phyloP scores from a whole-genome alignment of 2,329 filamentous ascomycete species.

The Fusarium oxysporum region DNA sequence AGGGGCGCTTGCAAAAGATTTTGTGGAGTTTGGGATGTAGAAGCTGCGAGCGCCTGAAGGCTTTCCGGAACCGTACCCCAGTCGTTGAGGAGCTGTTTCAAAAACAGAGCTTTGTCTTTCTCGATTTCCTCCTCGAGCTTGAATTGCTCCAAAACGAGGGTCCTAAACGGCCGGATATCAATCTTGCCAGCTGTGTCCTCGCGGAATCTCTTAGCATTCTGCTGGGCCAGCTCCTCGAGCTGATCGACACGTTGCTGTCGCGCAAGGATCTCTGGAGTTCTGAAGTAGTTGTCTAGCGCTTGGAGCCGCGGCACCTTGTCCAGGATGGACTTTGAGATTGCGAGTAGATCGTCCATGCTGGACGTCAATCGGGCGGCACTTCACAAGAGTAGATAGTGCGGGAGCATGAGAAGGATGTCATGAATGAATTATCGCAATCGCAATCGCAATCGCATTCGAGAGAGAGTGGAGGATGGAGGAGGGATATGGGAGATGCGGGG shows the following conservation, averaged over 20 bases:
- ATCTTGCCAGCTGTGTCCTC: slow-evolving; percentile 2
- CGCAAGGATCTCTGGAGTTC: not conserved
- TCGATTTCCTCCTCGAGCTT: not conserved
- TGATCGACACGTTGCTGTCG: not conserved
- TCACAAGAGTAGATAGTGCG: not conserved
- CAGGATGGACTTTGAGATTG: not conserved
- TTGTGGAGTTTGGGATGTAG: not conserved
- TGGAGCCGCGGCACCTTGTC: slow-evolving; percentile 35
- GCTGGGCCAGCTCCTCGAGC: not conserved
- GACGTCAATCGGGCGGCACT: not conserved
- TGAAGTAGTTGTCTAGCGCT: slow-evolving; percentile 35
- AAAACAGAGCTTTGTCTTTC: not conserved
- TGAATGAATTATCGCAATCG: not conserved
- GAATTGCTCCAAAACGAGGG: not conserved
- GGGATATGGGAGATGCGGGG: not conserved
- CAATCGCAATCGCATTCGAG: not conserved
- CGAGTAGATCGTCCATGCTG: not conserved
- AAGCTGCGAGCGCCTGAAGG: not conserved
- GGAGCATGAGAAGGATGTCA: not conserved
- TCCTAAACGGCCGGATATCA: not conserved
- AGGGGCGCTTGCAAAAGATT: not conserved
- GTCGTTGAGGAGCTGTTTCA: not conserved
- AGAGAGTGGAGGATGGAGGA: not conserved
- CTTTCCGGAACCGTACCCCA: not conserved
- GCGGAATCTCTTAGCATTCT: not conserved